Evolutionary conservation across 2,329 filamentous ascomycete species (phyloP), one percentile per base, ranked within the genome.

Genomic region (Leptographium procerum): DNA sequence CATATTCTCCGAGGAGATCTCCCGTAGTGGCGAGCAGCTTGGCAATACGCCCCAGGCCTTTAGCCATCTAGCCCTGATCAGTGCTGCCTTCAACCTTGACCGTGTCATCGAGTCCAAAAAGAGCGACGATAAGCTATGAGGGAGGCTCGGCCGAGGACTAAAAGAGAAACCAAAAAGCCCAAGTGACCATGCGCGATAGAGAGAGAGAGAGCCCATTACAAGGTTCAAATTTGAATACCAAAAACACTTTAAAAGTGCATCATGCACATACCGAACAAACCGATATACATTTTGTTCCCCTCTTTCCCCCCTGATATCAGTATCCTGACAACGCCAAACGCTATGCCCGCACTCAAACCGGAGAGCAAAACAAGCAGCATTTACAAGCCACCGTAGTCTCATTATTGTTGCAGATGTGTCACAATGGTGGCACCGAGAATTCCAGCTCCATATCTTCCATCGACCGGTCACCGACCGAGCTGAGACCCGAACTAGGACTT

Each of bases 31-130:
- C 13, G 87, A 91, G 70, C 87, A 91, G 72, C 75, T 91, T 60
- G 88, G 88, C 1, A 91, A 91, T 66, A 90, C 86, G 19, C 87
- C 88, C 0, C 87, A 90, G 71, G 87, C 88, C 0, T 91, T 91
- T 64, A 88, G 84, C 64, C 87, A 91, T 67, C 71, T 91, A 61
- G 86, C 87, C 2, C 77, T 89, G 66, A 83, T 91, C 65, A 89
- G 85, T 67, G 87, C 87, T 1, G 87, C 87, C 1, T 89, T 91
- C 68, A 91, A 90, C 70, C 70, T 91, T 56, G 83, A 87, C 66
- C 79, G 82, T 14, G 78, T 73, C 13, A 69, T 65, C 2, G 70
- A 72, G 63, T 62, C 58, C 10, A 65, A 62, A 59, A 58, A 45
- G 52, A 61, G 60, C 31, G 63, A 64, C 28, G 63, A 64, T 55